Evolutionary conservation across 1,284 basidiomycete genomes (phyloP), one percentile per base, ranked within the genome.

Genomic region (Filobasidium uniguttulatum): DNA sequence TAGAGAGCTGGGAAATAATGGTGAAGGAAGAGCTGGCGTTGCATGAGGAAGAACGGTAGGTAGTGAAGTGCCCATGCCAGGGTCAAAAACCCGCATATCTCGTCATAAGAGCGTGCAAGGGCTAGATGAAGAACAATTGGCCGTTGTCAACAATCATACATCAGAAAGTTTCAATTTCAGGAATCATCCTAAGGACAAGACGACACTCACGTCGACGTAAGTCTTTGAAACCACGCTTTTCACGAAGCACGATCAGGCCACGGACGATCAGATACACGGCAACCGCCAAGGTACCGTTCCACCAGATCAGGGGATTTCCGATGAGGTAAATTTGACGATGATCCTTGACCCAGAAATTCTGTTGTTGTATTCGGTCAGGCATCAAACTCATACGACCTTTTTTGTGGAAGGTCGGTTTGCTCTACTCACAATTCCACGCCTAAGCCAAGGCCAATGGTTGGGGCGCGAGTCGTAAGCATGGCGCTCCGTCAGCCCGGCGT

Each of bases 291-390:
- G 83, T 81, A 58, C 85, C 83, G 20, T 81, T 68, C 77, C 82
- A 94, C 91, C 93, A 97, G 19, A 94, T 75, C 54, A 91, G 73
- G 0, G 90, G 88, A 67, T 97, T 98, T 6, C 93, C 93, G 28
- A 96, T 76, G 37, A 98, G 76, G 68, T 98, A 98, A 53, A 98
- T 84, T 63, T 97, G 93, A 31, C 79, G 77, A 65, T 97, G 83
- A 55, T 97, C 85, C 67, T 91, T 90, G 36, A 93, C 88, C 94
- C 94, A 98, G 72, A 97, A 98, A 71, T 91, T 90, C 83, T 86
- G 44, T 41, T n/a, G 33, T 19, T 33, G 33, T 20, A 49, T 49
- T 17, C 15, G 43, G n/a, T 17, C 14, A 34, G 23, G 10, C 20
- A 22, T 15, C 30, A 10, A 17, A 36, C 23, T 52, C 9, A 33